Percentiles rank a stretch among this genome's conserved stretches.
phyloP scores from a whole-genome alignment of 106 monocot species.

The Dendrobium catenatum region DNA sequence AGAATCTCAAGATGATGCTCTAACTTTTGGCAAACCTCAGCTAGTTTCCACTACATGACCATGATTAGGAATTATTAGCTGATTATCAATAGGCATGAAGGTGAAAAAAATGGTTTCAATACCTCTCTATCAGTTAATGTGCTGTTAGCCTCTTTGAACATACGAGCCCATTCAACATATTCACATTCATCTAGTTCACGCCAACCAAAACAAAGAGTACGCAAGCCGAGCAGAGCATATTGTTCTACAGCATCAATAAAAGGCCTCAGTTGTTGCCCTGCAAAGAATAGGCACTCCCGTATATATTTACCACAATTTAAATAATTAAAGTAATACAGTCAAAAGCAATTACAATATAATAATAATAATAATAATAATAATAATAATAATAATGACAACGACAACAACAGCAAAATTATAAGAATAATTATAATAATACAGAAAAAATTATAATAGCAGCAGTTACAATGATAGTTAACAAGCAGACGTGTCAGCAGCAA shows the following conservation, averaged over 20 bases:
- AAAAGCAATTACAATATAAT: background rate
- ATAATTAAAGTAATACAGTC: background rate
- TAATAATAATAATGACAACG: too few relatives aligned
- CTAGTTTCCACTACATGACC: slow-evolving; percentile 58
- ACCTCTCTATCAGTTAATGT: slow-evolving; percentile 90
- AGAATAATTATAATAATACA: too few relatives aligned
- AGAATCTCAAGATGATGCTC: slow-evolving; percentile 89
- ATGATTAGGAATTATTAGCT: slow-evolving; percentile 4
- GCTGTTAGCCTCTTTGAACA: slow-evolving; percentile 82
- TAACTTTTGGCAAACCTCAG: slow-evolving; percentile 82
- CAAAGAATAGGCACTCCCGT: slow-evolving; percentile 11
- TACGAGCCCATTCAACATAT: slow-evolving; percentile 72
- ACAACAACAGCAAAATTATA: too few relatives aligned
- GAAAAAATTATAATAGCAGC: too few relatives aligned
- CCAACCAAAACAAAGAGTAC: slow-evolving; percentile 82
- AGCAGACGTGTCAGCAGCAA: too few relatives aligned
- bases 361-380: background rate
- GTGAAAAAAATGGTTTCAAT: slow-evolving; percentile 5
- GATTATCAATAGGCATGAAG: slow-evolving; percentile 1
- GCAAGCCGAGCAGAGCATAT: slow-evolving; percentile 78
- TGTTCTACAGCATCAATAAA: slow-evolving; percentile 84
- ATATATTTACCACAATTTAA: background rate
- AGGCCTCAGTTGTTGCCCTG: slow-evolving; percentile 66
- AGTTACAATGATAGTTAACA: too few relatives aligned
- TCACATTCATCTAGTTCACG: slow-evolving; percentile 81